Evolutionary conservation across 2,329 filamentous ascomycete genomes (phyloP).

Genomic region (Phialophora chinensis): DNA sequence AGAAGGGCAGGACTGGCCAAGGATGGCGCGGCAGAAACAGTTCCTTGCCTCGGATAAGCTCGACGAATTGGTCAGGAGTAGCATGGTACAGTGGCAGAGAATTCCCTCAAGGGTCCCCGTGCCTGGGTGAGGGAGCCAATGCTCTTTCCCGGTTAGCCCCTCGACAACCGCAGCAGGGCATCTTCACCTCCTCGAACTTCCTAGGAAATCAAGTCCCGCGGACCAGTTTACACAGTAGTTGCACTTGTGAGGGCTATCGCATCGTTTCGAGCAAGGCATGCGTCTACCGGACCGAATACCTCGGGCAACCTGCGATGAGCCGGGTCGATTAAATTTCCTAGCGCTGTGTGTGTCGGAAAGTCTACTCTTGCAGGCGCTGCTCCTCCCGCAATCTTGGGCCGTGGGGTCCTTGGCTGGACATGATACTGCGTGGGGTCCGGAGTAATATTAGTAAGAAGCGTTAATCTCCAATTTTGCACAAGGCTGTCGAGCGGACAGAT

Average conservation of each 20-base stretch:
- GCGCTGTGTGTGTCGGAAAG: constrained; percentile 3
- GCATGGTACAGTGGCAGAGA: too few relatives aligned
- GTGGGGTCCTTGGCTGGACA: not conserved
- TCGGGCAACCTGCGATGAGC: not conserved
- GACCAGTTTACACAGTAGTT: not conserved
- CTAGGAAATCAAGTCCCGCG: constrained; percentile 13
- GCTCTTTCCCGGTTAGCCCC: constrained; percentile 1
- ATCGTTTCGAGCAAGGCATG: not conserved
- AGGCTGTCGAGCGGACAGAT: not conserved
- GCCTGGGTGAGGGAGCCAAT: not conserved
- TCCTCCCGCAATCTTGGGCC: not conserved
- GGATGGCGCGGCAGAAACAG: not conserved
- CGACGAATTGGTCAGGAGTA: not conserved
- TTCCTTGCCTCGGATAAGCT: not conserved
- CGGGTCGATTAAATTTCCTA: not conserved
- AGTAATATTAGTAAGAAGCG: not conserved
- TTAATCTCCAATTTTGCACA: not conserved
- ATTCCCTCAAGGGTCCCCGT: not conserved
- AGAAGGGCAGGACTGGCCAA: not conserved
- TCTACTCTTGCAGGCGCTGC: not conserved
- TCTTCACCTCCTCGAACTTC: not conserved
- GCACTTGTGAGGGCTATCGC: not conserved
- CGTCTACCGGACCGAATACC: not conserved
- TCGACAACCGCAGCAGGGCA: not conserved
- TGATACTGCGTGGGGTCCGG: not conserved